Percentiles rank a stretch among this genome's conserved stretches.
Evolutionary conservation across 495 filamentous ascomycete species (phyloP).

Genomic region (Apodospora peruviana): DNA sequence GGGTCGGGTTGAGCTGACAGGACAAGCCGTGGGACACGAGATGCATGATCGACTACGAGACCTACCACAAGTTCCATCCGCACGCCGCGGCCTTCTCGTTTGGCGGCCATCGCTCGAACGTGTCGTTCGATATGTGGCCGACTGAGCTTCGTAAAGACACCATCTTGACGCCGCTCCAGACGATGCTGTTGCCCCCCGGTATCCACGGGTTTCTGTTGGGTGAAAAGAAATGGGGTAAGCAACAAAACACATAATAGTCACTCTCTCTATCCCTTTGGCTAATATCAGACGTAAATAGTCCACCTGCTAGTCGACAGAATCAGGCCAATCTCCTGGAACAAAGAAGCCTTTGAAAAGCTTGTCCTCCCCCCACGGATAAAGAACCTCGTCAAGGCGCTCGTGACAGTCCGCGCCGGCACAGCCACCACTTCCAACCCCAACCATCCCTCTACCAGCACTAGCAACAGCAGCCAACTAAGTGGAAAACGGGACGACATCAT

Average conservation of each 20-base stretch:
- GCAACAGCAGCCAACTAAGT: too few species aligned
- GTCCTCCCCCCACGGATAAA: constrained; percentile 44
- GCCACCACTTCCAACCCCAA: background rate
- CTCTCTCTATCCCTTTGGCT: too few species aligned
- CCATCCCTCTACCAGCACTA: too few species aligned
- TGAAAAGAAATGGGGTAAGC: constrained; percentile 2
- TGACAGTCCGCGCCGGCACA: constrained; percentile 13
- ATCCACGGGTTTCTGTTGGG: constrained; percentile 11
- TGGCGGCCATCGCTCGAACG: background rate
- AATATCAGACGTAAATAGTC: too few species aligned
- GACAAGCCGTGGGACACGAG: background rate
- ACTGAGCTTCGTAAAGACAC: background rate
- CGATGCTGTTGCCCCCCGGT: background rate
- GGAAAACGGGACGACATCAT: constrained; percentile 37
- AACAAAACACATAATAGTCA: too few species aligned
- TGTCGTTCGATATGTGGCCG: background rate
- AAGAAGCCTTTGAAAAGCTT: constrained; percentile 46
- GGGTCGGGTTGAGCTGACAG: too few species aligned
- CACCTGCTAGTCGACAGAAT: constrained; percentile 14
- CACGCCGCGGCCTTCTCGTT: background rate
- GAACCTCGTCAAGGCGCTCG: constrained; percentile 42
- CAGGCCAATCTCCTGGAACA: constrained; percentile 41
- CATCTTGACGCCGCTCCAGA: background rate
- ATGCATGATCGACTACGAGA: background rate
- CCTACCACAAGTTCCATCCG: background rate